Evolutionary conservation across 257 asterid species (phyloP), one percentile per base, ranked within the genome.

Genomic region (Plantago ovata): DNA sequence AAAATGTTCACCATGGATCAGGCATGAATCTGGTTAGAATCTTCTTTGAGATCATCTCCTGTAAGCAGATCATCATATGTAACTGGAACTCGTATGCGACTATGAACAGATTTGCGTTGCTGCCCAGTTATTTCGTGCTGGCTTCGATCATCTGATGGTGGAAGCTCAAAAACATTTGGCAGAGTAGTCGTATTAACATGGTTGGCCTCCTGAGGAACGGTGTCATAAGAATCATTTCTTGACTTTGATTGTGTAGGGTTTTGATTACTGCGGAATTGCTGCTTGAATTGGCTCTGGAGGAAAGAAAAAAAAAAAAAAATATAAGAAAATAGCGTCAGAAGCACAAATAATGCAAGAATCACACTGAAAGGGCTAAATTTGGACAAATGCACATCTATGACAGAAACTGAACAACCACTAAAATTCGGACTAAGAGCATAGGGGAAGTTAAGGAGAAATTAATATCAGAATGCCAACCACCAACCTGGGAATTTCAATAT

Each of bases 271-370:
- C 55, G 62, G 20, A 49, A 63, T 53, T 78, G 85, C 68, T 64
- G 81, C 73, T 68, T 80, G 65, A 88, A 79, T 54, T 92, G 94
- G 82, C 85, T 85, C 96, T 92, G 92, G 76, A 82, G 59, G 13
- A 24, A 23, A 19, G 16, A 7, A 13, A 18, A 38, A 19, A 42
- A 9, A 44, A 22, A 5, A 0, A 10, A 58, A 54, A 32, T 38
- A 59, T 18, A 14, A 42, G 14, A 10, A 48, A 4, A 48, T 18
- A 2, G n/a, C 10, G 11, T 16, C 28, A 48, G 54, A 1, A n/a
- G 54, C 18, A 20, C 10, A 24, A 48, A 18, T 28, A 20, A 28
- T 48, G 53, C 53, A 48, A 19, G 5, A 48, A 9, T 20, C 18
- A 8, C 54, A 20, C 13, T 14, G 22, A 48, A 48, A 5, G 21